These are phyloP conservation scores for Quercus cerris DNA, from an alignment of 306 rosid genomes.

Conservation along the genomic window DNA sequence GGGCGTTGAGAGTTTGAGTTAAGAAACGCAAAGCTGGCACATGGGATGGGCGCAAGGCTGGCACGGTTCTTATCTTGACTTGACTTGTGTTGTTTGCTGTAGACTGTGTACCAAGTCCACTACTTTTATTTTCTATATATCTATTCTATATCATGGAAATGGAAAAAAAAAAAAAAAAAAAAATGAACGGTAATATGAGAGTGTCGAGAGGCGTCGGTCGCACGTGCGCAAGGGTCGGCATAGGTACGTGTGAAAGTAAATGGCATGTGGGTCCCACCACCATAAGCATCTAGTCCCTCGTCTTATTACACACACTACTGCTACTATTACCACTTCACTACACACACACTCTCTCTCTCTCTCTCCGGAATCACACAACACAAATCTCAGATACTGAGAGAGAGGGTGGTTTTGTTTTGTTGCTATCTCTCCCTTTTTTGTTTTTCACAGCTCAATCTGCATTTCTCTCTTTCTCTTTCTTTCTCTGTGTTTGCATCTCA, in stretches of 20 bases:
- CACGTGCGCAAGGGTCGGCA: slow-evolving; percentile 40
- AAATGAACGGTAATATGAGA: too few relatives aligned
- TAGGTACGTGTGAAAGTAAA: slow-evolving; percentile 41
- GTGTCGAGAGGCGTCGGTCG: slow-evolving; percentile 56
- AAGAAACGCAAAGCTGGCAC: too few relatives aligned
- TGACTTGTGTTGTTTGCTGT: too few relatives aligned
- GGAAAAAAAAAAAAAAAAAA: too few relatives aligned
- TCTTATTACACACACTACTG: background rate
- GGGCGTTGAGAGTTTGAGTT: slow-evolving; percentile 25
- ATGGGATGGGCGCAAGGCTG: too few relatives aligned
- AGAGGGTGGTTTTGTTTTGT: background rate
- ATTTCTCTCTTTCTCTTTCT: slow-evolving; percentile 28
- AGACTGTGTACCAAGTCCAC: too few relatives aligned
- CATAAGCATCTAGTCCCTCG: slow-evolving; percentile 21
- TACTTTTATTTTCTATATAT: too few relatives aligned
- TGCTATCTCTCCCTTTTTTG: background rate
- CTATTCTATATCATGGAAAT: too few relatives aligned
- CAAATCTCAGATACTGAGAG: slow-evolving; percentile 42
- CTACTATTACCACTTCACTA: background rate
- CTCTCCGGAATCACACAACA: slow-evolving; percentile 44
- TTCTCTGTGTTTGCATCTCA: slow-evolving; percentile 27
- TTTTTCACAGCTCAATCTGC: slow-evolving; percentile 33
- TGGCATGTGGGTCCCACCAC: slow-evolving; percentile 14
- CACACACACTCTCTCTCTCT: slow-evolving; percentile 13
- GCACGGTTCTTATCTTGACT: too few relatives aligned